Conservation (phyloP, 2,329 filamentous ascomycete genomes). For the Trichoderma aggressivum region DNA sequence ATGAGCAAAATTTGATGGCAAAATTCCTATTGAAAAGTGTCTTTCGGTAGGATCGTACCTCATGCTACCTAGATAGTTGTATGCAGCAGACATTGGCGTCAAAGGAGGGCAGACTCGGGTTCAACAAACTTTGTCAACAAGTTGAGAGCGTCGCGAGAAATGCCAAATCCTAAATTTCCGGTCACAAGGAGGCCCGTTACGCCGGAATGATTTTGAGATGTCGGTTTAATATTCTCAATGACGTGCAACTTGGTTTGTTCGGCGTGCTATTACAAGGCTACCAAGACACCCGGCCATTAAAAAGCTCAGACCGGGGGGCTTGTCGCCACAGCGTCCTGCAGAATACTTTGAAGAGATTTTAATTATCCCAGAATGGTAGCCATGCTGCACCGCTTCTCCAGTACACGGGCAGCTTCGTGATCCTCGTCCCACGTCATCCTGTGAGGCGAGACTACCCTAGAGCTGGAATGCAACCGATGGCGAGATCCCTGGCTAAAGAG, state of each 20-base stretch:
- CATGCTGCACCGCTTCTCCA: neutral
- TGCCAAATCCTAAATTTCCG: no score
- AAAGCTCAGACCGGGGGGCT: accelerated
- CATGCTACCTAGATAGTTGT: neutral
- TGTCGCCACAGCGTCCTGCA: neutral
- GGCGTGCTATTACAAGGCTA: neutral
- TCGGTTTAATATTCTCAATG: no score
- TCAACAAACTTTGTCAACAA: neutral
- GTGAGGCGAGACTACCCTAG: neutral
- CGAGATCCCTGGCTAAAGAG: neutral
- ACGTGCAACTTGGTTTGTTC: neutral
- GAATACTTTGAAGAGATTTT: neutral
- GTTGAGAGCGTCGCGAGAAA: neutral
- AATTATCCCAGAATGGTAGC: no score
- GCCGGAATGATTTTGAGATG: no score
- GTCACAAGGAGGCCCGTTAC: no score
- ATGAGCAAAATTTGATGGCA: neutral
- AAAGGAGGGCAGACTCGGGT: neutral
- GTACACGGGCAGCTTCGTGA: neutral
- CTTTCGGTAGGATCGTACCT: neutral
- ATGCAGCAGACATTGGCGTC: neutral
- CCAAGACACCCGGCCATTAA: neutral
- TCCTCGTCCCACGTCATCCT: neutral
- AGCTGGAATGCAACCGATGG: neutral
- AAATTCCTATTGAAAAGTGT: neutral